These are phyloP conservation scores for Pyracantha coccinea DNA, from an alignment of 331 rosid species.

Conservation along the genomic window DNA sequence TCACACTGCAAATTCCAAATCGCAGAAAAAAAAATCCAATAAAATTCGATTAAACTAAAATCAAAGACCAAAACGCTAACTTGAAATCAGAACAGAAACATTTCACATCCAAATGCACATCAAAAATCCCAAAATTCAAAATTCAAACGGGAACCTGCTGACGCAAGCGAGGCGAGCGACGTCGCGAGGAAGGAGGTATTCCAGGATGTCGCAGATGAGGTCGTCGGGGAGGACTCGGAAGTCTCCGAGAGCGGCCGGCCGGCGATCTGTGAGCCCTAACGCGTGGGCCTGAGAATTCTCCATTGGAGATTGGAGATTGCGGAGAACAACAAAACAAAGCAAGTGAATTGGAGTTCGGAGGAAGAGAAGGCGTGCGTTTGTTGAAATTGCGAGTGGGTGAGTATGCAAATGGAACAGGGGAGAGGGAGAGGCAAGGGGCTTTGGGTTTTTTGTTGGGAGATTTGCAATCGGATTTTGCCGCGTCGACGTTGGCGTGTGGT, in stretches of 20 bases:
- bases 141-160: conserved; percentile 52
- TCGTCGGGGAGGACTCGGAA: conserved; percentile 77
- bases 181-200: conserved; percentile 60
- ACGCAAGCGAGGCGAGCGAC: conserved; percentile 76
- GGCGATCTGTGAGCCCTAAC: conserved; percentile 47
- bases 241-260: conserved; percentile 70
- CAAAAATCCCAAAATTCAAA: neutral
- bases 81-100: neutral
- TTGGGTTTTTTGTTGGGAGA: neutral
- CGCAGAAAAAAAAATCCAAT: neutral
- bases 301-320: conserved; percentile 14
- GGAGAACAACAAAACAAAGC: too few relatives aligned
- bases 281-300: conserved; percentile 19
- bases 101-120: neutral
- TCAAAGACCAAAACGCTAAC: neutral
- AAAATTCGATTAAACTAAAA: neutral
- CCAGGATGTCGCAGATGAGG: conserved; percentile 58
- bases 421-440: neutral
- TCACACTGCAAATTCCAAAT: conserved; percentile 45
- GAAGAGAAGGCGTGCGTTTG: neutral
- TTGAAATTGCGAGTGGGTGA: neutral
- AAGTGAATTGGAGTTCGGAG: neutral
- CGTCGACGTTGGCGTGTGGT: neutral
- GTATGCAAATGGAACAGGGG: neutral
- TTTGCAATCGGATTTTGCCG: neutral